phyloP scores from a whole-genome alignment of 2,329 filamentous ascomycete species.

The Mariannaea elegans region DNA sequence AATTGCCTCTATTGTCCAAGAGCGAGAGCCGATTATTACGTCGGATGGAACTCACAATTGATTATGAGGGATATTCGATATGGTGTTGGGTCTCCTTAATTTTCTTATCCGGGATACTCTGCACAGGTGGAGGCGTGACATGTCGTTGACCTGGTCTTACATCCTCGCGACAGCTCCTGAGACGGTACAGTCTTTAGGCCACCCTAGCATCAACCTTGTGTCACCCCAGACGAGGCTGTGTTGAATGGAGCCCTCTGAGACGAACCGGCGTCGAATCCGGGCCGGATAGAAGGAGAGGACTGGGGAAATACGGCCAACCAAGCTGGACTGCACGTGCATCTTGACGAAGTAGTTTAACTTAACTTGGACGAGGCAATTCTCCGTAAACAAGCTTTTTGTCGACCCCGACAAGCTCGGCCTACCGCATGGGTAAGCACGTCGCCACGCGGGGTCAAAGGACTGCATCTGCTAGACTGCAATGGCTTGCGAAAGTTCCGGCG shows the following conservation, averaged over 20 bases:
- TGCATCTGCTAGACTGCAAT: too few relatives aligned
- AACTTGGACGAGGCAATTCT: constrained; percentile 1
- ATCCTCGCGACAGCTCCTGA: background rate
- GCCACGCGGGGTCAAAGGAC: background rate
- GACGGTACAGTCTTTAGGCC: background rate
- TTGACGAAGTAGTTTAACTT: background rate
- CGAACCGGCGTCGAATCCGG: too few relatives aligned
- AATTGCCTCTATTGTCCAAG: background rate
- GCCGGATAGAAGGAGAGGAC: constrained; percentile 6
- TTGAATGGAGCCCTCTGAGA: background rate
- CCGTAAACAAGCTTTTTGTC: constrained; percentile 12
- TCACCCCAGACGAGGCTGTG: constrained; percentile 12
- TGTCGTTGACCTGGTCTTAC: background rate
- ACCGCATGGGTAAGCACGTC: background rate
- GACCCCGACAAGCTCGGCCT: too few relatives aligned
- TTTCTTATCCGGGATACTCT: background rate
- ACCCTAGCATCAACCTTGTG: background rate
- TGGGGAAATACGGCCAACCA: background rate
- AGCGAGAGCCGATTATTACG: background rate
- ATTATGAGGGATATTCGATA: background rate
- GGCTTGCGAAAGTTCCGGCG: too few relatives aligned
- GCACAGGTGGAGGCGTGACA: background rate
- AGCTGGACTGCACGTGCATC: background rate
- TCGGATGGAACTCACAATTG: background rate
- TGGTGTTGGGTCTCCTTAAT: background rate